A percentile compares a stretch with the other conserved stretches of the same genome.
These are phyloP conservation scores for Alternaria panax DNA, from an alignment of 2,329 filamentous ascomycete genomes.

Conservation along the genomic window DNA sequence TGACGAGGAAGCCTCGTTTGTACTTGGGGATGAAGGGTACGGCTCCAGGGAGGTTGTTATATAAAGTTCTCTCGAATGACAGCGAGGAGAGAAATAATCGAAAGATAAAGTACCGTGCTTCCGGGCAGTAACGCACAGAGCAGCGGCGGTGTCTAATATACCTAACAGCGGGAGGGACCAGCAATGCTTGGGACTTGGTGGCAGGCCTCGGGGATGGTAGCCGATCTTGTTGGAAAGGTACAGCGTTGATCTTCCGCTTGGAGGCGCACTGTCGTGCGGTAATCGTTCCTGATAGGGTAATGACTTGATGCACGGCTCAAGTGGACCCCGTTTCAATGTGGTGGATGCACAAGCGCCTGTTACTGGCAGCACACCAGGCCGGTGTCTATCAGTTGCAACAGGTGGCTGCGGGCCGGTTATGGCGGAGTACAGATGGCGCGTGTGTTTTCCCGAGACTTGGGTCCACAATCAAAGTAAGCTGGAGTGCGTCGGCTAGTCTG, in stretches of 20 bases:
- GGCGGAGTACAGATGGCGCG: conserved; percentile 26
- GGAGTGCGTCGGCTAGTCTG: conserved; percentile 27
- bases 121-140: conserved; percentile 27
- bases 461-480: conserved; percentile 34
- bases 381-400: conserved; percentile 34
- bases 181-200: conserved; percentile 38
- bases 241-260: conserved; percentile 43
- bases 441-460: conserved; percentile 24
- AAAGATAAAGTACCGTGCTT: conserved; percentile 17
- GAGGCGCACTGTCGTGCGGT: conserved; percentile 35
- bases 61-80: conserved; percentile 7
- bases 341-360: conserved; percentile 24
- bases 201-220: conserved; percentile 34
- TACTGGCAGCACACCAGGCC: conserved; percentile 25
- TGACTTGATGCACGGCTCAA: conserved; percentile 23
- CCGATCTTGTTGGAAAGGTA: conserved; percentile 41
- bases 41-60: conserved; percentile 12
- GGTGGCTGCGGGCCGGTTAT: conserved; percentile 37
- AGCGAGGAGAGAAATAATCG: conserved; percentile 13
- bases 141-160: conserved; percentile 41
- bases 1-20: conserved; percentile 30
- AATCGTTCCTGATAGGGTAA: conserved; percentile 32
- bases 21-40: conserved; percentile 5
- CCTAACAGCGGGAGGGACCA: conserved; percentile 41
- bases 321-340: conserved; percentile 41